Conservation (phyloP, 441 rosid genomes). For the Adansonia grandidieri region DNA sequence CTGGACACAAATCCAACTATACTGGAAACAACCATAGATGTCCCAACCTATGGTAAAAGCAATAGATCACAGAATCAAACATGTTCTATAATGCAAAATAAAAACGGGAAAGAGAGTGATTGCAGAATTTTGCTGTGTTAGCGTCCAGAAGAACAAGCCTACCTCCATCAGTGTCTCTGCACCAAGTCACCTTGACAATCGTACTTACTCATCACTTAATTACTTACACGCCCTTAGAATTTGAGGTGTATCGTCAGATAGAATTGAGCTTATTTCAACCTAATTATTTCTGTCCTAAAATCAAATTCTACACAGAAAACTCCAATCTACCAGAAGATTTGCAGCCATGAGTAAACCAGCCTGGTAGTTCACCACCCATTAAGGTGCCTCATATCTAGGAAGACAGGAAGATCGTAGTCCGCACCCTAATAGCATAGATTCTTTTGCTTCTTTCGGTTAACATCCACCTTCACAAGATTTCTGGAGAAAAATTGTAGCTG, state of each 20-base stretch:
- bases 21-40: slow-evolving; percentile 48
- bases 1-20: slow-evolving; percentile 54
- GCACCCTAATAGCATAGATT: not conserved
- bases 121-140: slow-evolving; percentile 37
- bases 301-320: slow-evolving; percentile 21
- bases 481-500: not conserved
- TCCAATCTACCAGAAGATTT: slow-evolving; percentile 8
- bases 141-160: slow-evolving; percentile 58
- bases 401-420: not conserved
- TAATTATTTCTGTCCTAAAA: slow-evolving; percentile 24
- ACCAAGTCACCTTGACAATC: slow-evolving; percentile 37
- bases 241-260: slow-evolving; percentile 28
- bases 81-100: slow-evolving; percentile 32
- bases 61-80: slow-evolving; percentile 72
- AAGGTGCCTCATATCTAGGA: not conserved
- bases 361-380: not conserved
- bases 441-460: not conserved
- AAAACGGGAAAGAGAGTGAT: slow-evolving; percentile 38
- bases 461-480: not conserved
- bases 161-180: slow-evolving; percentile 58
- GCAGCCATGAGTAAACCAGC: not conserved
- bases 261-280: slow-evolving; percentile 29
- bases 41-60: slow-evolving; percentile 72
- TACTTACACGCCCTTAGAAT: slow-evolving; percentile 20
- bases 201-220: slow-evolving; percentile 40